Conservation (phyloP, 495 filamentous ascomycete species). For the Aspergillus incahuasiensis region DNA sequence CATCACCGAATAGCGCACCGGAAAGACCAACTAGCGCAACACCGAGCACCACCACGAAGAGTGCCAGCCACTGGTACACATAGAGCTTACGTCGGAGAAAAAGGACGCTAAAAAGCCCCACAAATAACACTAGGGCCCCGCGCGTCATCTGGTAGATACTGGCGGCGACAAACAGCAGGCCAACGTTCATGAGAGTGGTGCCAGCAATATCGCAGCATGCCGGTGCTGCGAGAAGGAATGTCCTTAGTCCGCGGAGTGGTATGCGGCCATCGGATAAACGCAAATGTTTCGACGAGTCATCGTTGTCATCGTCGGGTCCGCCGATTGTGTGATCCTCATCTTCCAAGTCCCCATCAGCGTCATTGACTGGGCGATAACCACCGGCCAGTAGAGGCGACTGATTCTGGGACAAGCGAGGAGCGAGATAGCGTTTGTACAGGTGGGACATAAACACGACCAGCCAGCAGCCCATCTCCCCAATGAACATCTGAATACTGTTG, state of each 20-base stretch:
- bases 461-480: conserved; percentile 91
- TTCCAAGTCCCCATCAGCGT: conserved; percentile 43
- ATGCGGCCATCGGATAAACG: conserved; percentile 41
- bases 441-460: conserved; percentile 67
- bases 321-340: conserved; percentile 38
- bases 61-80: conserved; percentile 82
- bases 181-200: conserved; percentile 96
- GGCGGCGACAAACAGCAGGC: conserved; percentile 86
- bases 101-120: conserved; percentile 88
- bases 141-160: conserved; percentile 99
- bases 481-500: conserved; percentile 75
- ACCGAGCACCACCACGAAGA: conserved; percentile 80
- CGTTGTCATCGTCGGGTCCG: conserved; percentile 28
- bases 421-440: conserved; percentile 55
- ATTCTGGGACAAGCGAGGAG: conserved; percentile 29
- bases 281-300: conserved; percentile 49
- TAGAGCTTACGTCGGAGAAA: conserved; percentile 76
- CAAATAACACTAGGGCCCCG: conserved; percentile 89
- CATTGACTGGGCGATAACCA: conserved; percentile 62
- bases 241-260: conserved; percentile 64
- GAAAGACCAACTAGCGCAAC: conserved; percentile 88
- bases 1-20: conserved; percentile 69
- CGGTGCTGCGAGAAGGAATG: conserved; percentile 77
- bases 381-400: conserved; percentile 43
- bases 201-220: conserved; percentile 91